These are phyloP conservation scores for Puccinia horiana DNA, from an alignment of 1,284 basidiomycete species.

Conservation along the genomic window DNA sequence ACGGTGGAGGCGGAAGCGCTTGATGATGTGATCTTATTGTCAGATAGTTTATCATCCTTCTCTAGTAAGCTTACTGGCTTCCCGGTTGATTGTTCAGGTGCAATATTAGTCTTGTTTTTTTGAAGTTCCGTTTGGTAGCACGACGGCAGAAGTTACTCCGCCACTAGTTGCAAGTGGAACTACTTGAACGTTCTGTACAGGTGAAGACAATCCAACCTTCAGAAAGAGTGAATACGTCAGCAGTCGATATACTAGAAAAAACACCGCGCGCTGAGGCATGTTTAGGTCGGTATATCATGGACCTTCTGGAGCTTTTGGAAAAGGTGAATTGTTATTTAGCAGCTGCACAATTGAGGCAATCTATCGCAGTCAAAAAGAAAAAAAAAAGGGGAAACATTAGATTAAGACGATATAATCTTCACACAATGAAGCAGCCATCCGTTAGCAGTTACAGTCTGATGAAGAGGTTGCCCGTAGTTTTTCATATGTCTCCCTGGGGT, in stretches of 20 bases:
- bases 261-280: neutral
- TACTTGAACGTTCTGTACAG: conserved; percentile 8
- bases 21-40: neutral
- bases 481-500: conserved; percentile 8
- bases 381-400: neutral
- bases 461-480: neutral
- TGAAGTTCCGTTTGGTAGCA: neutral
- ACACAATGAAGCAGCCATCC: neutral
- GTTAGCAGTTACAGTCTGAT: neutral
- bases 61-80: conserved; percentile 8
- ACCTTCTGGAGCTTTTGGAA: neutral
- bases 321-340: neutral
- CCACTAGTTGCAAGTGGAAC: conserved; percentile 5
- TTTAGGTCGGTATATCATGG: conserved; percentile 11
- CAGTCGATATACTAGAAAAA: neutral
- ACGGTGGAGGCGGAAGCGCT: neutral
- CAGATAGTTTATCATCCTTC: neutral
- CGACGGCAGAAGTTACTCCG: neutral
- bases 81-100: neutral
- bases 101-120: neutral
- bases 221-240: neutral
- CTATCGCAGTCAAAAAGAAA: neutral
- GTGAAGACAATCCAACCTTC: neutral
- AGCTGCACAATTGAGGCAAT: neutral
- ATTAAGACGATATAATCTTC: neutral